A percentile compares a stretch with the other conserved stretches of the same genome.
These are phyloP conservation scores for Cladosporium velox DNA, from an alignment of 2,329 filamentous ascomycete genomes.

Conservation along the genomic window DNA sequence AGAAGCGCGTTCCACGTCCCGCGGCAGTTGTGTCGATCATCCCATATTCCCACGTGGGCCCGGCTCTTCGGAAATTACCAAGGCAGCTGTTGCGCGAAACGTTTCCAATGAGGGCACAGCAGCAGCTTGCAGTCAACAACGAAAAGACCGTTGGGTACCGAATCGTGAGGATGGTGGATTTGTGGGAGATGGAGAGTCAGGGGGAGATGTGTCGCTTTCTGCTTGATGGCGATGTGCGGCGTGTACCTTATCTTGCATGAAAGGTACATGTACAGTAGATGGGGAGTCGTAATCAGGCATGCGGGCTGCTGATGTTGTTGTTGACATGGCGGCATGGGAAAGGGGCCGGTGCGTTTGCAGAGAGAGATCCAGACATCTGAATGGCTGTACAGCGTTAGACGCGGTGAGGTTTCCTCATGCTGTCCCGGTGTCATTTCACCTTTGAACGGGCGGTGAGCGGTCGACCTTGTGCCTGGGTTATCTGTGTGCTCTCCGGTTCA, in stretches of 20 bases:
- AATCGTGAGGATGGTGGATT: slow-evolving; percentile 3
- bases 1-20: no score
- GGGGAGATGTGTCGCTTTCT: background rate
- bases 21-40: slow-evolving; percentile 3
- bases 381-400: background rate
- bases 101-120: background rate
- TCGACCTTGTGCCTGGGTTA: background rate
- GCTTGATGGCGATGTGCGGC: slow-evolving; percentile 4
- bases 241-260: background rate
- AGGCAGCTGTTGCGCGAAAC: background rate
- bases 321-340: background rate
- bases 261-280: background rate
- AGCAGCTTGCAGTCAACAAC: background rate
- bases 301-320: background rate
- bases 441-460: background rate
- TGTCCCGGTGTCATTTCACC: background rate
- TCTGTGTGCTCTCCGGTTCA: no score
- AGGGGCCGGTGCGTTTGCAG: background rate
- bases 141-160: slow-evolving; percentile 7
- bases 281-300: background rate
- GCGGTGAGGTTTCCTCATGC: background rate
- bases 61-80: slow-evolving; percentile 2
- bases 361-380: background rate
- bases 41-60: background rate
- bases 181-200: slow-evolving; percentile 10